phyloP scores from a whole-genome alignment of 441 rosid species.

The Erodium moschatum region DNA sequence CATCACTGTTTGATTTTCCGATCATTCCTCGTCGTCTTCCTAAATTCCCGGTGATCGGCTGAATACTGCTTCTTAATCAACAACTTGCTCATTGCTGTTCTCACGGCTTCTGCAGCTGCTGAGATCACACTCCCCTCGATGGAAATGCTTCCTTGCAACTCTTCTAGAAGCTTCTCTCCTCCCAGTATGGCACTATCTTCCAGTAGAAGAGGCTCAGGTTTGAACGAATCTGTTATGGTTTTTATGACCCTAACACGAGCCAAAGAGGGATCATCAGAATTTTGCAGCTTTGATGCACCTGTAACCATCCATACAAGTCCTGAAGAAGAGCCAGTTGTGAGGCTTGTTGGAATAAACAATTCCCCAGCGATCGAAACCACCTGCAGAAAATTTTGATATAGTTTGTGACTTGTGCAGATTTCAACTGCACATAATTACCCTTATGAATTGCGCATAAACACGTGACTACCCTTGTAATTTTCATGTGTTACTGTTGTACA shows the following conservation, averaged over 20 bases:
- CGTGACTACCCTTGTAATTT: too few species aligned
- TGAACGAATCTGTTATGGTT: conserved; percentile 15
- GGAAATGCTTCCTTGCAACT: conserved; percentile 58
- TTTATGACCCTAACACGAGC: conserved; percentile 47
- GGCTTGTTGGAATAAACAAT: conserved; percentile 64
- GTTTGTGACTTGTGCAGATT: not conserved
- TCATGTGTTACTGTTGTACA: too few species aligned
- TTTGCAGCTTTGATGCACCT: conserved; percentile 55
- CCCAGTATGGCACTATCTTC: conserved; percentile 54
- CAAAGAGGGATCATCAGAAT: conserved; percentile 41
- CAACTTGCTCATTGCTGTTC: conserved; percentile 59
- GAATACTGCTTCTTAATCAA: conserved; percentile 85
- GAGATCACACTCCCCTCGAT: conserved; percentile 46
- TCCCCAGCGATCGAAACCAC: conserved; percentile 42
- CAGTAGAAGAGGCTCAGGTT: conserved; percentile 28
- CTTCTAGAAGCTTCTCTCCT: conserved; percentile 49
- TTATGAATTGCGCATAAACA: too few species aligned
- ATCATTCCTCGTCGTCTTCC: conserved; percentile 82
- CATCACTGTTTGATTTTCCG: conserved; percentile 39
- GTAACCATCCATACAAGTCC: conserved; percentile 61
- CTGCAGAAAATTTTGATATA: conserved; percentile 25
- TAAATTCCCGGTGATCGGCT: conserved; percentile 55
- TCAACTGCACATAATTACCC: too few species aligned
- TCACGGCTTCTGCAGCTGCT: conserved; percentile 73
- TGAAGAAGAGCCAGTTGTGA: conserved; percentile 31